phyloP scores from a whole-genome alignment of 768 basidiomycete genomes.

The Ramaria rubella region DNA sequence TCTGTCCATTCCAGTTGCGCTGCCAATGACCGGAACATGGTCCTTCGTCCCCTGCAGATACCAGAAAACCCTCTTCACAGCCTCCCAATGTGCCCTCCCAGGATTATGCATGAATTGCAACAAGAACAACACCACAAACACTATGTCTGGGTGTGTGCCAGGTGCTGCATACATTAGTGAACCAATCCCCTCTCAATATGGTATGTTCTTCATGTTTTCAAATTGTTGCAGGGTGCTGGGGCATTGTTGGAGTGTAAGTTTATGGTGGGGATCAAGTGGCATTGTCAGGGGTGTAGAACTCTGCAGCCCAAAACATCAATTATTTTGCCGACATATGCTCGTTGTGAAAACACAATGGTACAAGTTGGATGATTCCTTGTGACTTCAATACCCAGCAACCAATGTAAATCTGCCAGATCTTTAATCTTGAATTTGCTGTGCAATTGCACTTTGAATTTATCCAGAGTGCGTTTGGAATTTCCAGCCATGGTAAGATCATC shows the following conservation, averaged over 20 bases:
- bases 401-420: neutral
- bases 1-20: constrained; percentile 6
- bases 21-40: constrained; percentile 13
- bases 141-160: neutral
- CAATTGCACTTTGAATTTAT: too few species aligned
- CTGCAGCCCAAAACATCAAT: neutral
- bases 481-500: neutral
- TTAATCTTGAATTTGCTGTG: too few species aligned
- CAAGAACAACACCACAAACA: constrained; percentile 14
- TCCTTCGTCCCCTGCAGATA: constrained; percentile 24
- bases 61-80: constrained; percentile 13
- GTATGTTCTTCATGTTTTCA: constrained; percentile 3
- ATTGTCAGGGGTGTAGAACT: neutral
- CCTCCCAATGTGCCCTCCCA: too few species aligned
- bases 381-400: neutral
- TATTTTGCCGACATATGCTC: neutral
- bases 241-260: neutral
- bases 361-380: neutral
- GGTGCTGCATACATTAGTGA: neutral
- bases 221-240: neutral
- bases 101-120: too few species aligned
- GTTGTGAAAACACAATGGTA: neutral
- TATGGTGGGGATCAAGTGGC: neutral
- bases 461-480: neutral
- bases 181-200: constrained; percentile 26